Evolutionary conservation across 164 flowering plant species (phyloP).

Genomic region (Saururus chinensis): DNA sequence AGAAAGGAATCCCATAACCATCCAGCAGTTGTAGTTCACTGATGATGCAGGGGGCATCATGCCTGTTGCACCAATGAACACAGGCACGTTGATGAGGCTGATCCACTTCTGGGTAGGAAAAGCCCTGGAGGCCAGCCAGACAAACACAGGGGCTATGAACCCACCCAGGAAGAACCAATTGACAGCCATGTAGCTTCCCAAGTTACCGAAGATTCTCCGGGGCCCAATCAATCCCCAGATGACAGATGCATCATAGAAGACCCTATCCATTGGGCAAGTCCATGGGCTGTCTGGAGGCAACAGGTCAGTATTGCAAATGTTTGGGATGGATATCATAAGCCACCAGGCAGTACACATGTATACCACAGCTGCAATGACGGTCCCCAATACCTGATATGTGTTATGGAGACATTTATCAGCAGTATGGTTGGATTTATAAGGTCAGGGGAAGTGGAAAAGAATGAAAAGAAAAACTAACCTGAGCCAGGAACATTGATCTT

Average conservation of each 20-base stretch:
- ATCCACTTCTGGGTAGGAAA: constrained; percentile 78
- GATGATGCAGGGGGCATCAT: constrained; percentile 80
- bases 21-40: constrained; percentile 66
- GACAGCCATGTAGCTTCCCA: constrained; percentile 42
- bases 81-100: constrained; percentile 63
- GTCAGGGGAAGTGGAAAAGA: no score
- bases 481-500: constrained; percentile 88
- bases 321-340: constrained; percentile 59
- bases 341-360: constrained; percentile 84
- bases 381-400: constrained; percentile 56
- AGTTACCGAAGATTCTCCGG: constrained; percentile 59
- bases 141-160: constrained; percentile 59
- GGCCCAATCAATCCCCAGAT: constrained; percentile 95
- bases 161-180: constrained; percentile 85
- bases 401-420: background rate
- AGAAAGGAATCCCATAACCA: constrained; percentile 53
- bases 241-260: constrained; percentile 82
- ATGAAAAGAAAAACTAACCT: constrained; percentile 47
- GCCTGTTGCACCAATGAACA: constrained; percentile 54
- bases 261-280: constrained; percentile 75
- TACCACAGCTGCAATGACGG: constrained; percentile 46
- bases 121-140: constrained; percentile 53
- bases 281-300: constrained; percentile 44
- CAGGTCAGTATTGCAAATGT: constrained; percentile 41
- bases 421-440: no score